Evolutionary conservation across 164 flowering plant genomes (phyloP).

Genomic region (Cinnamomum micranthum): DNA sequence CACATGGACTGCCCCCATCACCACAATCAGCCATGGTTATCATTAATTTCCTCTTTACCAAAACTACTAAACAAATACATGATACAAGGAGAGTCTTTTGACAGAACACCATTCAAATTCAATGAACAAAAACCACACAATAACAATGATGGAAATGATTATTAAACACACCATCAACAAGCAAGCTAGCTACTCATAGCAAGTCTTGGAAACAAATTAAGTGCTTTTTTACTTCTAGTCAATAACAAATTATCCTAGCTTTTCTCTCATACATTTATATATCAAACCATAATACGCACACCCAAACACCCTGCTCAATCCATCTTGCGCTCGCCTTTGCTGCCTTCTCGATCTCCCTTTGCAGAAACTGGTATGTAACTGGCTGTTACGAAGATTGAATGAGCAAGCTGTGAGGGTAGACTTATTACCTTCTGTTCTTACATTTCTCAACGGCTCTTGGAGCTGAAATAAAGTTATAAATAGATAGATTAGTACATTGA

Average conservation of each 20-base stretch:
- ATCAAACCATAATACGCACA: conserved; percentile 6
- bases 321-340: conserved; percentile 20
- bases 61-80: neutral
- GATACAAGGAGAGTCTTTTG: no score
- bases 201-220: neutral
- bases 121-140: neutral
- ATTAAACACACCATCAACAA: neutral
- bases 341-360: neutral
- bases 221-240: neutral
- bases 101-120: neutral
- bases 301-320: conserved; percentile 30
- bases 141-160: neutral
- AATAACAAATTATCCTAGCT: neutral
- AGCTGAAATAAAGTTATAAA: conserved; percentile 38
- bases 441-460: conserved; percentile 75
- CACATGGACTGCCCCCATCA: neutral
- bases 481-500: neutral
- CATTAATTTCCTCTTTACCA: neutral
- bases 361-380: conserved; percentile 1
- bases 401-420: conserved; percentile 11
- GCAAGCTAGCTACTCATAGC: neutral
- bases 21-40: neutral
- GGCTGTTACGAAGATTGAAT: conserved; percentile 6
- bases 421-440: conserved; percentile 60
- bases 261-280: conserved; percentile 3